Percentiles rank a stretch among this genome's conserved stretches.
phyloP scores from a whole-genome alignment of 2,329 filamentous ascomycete species.

The Esteya vermicola region DNA sequence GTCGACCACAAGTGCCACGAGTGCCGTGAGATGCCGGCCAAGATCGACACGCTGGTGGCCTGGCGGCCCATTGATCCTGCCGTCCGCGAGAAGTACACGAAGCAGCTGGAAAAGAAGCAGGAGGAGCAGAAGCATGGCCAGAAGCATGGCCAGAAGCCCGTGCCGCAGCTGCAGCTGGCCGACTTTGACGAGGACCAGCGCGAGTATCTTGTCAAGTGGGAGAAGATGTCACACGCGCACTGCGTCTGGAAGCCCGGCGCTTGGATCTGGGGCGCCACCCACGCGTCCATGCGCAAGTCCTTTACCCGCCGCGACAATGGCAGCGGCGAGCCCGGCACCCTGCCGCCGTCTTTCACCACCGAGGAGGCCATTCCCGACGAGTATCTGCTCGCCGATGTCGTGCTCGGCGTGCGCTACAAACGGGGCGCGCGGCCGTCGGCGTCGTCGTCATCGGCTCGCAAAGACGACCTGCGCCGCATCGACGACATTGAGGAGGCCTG shows the following conservation, averaged over 20 bases:
- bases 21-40: slow-evolving; percentile 47
- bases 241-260: slow-evolving; percentile 77
- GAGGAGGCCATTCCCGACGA: slow-evolving; percentile 80
- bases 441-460: slow-evolving; percentile 28
- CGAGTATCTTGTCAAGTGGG: slow-evolving; percentile 89
- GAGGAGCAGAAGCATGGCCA: neutral
- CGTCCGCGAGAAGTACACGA: too few relatives aligned
- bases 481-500: slow-evolving; percentile 58
- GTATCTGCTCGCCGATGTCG: slow-evolving; percentile 70
- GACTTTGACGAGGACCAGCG: slow-evolving; percentile 61
- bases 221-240: slow-evolving; percentile 63
- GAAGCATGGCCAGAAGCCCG: slow-evolving; percentile 4
- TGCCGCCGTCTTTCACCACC: slow-evolving; percentile 52
- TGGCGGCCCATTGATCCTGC: slow-evolving; percentile 53
- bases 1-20: slow-evolving; percentile 67
- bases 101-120: slow-evolving; percentile 22
- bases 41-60: slow-evolving; percentile 67
- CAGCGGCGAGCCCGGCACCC: too few relatives aligned
- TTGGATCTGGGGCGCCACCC: slow-evolving; percentile 68
- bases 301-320: slow-evolving; percentile 60
- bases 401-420: slow-evolving; percentile 64
- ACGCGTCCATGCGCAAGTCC: slow-evolving; percentile 49
- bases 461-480: slow-evolving; percentile 54
- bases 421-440: slow-evolving; percentile 3
- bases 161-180: slow-evolving; percentile 33